Evolutionary conservation across 2,329 filamentous ascomycete genomes (phyloP).

Genomic region (Epichloe baconii): DNA sequence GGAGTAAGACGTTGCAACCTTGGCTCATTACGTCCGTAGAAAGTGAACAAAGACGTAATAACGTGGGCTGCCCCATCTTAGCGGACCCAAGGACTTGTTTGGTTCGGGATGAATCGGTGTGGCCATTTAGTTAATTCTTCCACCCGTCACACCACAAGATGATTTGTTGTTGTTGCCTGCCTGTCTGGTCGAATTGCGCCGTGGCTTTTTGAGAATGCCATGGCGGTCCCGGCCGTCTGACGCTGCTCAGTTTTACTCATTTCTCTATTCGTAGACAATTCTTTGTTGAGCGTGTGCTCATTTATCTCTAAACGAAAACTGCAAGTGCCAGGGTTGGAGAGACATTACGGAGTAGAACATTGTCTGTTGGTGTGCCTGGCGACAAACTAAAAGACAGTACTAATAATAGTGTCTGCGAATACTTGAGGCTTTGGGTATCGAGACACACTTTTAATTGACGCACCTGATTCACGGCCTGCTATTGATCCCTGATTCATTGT

Average conservation of each 20-base stretch:
- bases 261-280: not conserved
- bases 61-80: slow-evolving; percentile 11
- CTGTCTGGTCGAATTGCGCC: not conserved
- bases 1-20: slow-evolving; percentile 11
- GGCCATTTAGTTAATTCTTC: not conserved
- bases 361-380: not conserved
- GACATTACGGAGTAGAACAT: not conserved
- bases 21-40: not conserved
- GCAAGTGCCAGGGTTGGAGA: not conserved
- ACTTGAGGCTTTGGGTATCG: not conserved
- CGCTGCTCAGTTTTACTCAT: not conserved
- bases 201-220: not conserved
- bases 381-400: not conserved
- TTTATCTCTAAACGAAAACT: not conserved
- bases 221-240: not conserved
- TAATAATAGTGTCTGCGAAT: not conserved
- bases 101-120: not conserved
- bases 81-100: slow-evolving; percentile 1
- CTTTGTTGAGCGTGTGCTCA: not conserved
- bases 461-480: not conserved
- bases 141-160: not conserved
- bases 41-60: slow-evolving; percentile 5
- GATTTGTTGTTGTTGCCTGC: not conserved
- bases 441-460: not conserved
- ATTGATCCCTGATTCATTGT: not conserved